Conservation (phyloP, 495 filamentous ascomycete species). For the Thermochaetoides thermophila region DNA sequence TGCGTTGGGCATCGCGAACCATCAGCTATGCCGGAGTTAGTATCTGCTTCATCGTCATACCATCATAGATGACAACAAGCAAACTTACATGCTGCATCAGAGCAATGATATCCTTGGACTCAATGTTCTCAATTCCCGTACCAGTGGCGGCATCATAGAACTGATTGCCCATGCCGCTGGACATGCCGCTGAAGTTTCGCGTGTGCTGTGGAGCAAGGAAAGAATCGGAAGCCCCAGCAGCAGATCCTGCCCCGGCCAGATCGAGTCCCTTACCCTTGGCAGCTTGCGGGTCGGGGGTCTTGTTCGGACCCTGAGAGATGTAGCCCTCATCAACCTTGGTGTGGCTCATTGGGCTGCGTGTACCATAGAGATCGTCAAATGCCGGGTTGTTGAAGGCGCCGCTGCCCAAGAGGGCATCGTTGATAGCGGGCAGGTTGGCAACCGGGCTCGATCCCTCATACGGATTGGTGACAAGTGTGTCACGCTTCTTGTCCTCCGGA, state of each 20-base stretch:
- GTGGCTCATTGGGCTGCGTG: constrained; percentile 29
- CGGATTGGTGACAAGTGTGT: constrained; percentile 41
- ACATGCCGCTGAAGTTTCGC: constrained; percentile 73
- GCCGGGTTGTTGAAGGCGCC: constrained; percentile 19
- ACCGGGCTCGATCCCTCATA: constrained; percentile 42
- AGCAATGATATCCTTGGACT: constrained; percentile 93
- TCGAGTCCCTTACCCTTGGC: constrained; percentile 43
- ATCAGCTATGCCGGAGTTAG: constrained; percentile 54
- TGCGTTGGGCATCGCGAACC: constrained; percentile 91
- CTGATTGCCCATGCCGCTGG: constrained; percentile 76
- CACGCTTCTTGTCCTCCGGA: constrained; percentile 39
- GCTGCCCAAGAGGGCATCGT: constrained; percentile 29
- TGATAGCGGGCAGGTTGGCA: constrained; percentile 34
- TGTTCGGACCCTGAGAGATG: constrained; percentile 65
- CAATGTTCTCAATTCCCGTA: constrained; percentile 76
- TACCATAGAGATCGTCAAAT: constrained; percentile 28
- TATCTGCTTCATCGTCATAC: constrained; percentile 2
- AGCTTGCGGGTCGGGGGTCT: constrained; percentile 40
- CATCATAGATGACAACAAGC: neutral
- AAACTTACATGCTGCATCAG: constrained; percentile 84
- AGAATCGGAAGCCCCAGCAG: constrained; percentile 40
- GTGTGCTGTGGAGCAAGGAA: constrained; percentile 40
- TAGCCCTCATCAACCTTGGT: constrained; percentile 76
- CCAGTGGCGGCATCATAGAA: constrained; percentile 87
- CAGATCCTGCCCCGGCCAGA: constrained; percentile 38